Percentiles rank a stretch among this genome's conserved stretches.
phyloP scores from a whole-genome alignment of 352 stramenopile species.

The Globisporangium perplexum region DNA sequence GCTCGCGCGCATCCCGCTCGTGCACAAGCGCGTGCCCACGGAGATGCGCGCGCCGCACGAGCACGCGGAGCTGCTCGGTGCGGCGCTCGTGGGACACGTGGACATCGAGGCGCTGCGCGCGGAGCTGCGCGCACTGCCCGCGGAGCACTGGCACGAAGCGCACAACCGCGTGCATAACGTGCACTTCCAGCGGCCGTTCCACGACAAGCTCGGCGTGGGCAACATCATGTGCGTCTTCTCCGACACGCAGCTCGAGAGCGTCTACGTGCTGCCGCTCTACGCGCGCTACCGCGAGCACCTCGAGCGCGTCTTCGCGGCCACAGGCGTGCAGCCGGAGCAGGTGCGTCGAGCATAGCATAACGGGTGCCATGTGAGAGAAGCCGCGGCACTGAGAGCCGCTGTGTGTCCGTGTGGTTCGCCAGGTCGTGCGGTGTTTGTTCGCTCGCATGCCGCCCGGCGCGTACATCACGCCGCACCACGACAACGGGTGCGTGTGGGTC shows the following conservation, averaged over 20 bases:
- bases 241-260: constrained; percentile 92
- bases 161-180: constrained; percentile 75
- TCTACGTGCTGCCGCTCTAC: constrained; percentile 91
- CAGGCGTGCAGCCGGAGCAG: constrained; percentile 35
- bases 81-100: constrained; percentile 32
- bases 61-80: constrained; percentile 31
- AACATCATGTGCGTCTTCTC: constrained; percentile 96
- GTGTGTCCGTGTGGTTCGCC: background rate
- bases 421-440: constrained; percentile 91
- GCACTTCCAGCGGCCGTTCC: constrained; percentile 83
- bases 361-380: background rate
- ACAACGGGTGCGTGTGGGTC: constrained; percentile 70
- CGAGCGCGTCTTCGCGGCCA: constrained; percentile 72
- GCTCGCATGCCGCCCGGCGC: constrained; percentile 90
- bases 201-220: constrained; percentile 94
- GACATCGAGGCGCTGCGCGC: constrained; percentile 31
- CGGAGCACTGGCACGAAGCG: constrained; percentile 31
- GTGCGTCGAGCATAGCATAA: constrained; percentile 7
- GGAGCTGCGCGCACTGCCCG: constrained; percentile 29
- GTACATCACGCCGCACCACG: constrained; percentile 93
- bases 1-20: constrained; percentile 32
- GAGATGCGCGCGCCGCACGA: constrained; percentile 37
- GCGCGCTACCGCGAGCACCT: constrained; percentile 32
- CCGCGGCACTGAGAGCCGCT: background rate
- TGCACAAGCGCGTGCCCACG: constrained; percentile 48